Evolutionary conservation across 441 rosid species (phyloP).

Genomic region (Bruguiera hainesii): DNA sequence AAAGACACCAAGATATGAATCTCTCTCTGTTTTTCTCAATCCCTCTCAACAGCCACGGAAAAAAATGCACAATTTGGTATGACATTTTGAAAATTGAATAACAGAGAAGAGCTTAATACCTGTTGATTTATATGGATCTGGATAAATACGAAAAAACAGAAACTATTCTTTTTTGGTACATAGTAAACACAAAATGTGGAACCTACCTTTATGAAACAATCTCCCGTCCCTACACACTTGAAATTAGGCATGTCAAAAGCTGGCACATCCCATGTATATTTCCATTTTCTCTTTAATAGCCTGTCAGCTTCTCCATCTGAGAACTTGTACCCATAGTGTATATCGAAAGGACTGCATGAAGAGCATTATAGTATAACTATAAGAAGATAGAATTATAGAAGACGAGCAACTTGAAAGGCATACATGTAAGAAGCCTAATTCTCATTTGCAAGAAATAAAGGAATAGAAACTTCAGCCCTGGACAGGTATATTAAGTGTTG

Average conservation of each 20-base stretch:
- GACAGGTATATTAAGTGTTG: neutral
- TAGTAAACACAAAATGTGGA: neutral
- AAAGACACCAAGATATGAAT: too few relatives aligned
- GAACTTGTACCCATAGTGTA: conserved; percentile 57
- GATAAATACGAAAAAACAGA: too few relatives aligned
- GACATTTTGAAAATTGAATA: neutral
- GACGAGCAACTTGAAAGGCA: neutral
- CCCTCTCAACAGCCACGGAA: too few relatives aligned
- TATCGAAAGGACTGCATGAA: conserved; percentile 57
- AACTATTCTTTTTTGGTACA: neutral
- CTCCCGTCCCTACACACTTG: conserved; percentile 74
- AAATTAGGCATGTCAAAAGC: conserved; percentile 58
- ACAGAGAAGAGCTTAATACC: neutral
- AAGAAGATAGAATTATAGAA: neutral
- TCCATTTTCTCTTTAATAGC: conserved; percentile 53
- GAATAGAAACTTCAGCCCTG: neutral
- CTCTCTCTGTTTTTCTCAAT: too few relatives aligned
- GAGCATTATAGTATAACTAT: conserved; percentile 11
- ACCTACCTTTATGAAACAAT: conserved; percentile 54
- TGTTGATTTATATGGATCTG: too few relatives aligned
- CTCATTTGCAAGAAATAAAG: neutral
- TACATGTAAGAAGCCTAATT: neutral
- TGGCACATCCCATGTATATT: conserved; percentile 71
- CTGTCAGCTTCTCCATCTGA: conserved; percentile 54
- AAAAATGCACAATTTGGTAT: too few relatives aligned